A percentile compares a stretch with the other conserved stretches of the same genome.
These are phyloP conservation scores for Xylariaceae sp. DNA, from an alignment of 2,329 filamentous ascomycete species.

Conservation along the genomic window DNA sequence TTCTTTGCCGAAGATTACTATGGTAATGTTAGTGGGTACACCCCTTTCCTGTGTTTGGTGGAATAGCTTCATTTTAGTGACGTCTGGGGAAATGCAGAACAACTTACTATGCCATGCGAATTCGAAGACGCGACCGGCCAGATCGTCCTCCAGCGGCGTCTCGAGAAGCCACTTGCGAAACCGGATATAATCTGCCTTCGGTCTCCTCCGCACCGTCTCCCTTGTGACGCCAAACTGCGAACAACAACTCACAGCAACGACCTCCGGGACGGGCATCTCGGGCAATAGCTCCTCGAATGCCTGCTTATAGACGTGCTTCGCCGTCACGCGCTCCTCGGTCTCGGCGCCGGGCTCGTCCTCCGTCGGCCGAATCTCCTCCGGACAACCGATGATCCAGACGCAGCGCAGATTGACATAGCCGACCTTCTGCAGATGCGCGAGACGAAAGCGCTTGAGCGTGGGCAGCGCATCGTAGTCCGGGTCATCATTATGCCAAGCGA, in stretches of 20 bases:
- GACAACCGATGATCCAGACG: conserved; percentile 53
- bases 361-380: conserved; percentile 41
- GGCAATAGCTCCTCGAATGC: conserved; percentile 41
- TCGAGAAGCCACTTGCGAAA: conserved; percentile 57
- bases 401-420: conserved; percentile 60
- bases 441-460: conserved; percentile 43
- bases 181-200: conserved; percentile 48
- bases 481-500: conserved; percentile 51
- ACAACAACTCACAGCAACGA: conserved; percentile 56
- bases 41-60: not conserved
- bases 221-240: conserved; percentile 59
- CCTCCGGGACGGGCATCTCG: conserved; percentile 39
- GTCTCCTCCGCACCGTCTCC: conserved; percentile 44
- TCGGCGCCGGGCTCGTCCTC: conserved; percentile 36
- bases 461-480: conserved; percentile 50
- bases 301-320: conserved; percentile 39
- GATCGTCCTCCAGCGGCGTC: conserved; percentile 48
- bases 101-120: conserved; percentile 61
- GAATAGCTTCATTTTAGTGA: not conserved
- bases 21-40: conserved; percentile 24
- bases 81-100: not conserved
- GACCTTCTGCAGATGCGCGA: conserved; percentile 45
- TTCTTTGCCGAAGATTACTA: conserved; percentile 55
- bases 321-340: conserved; percentile 32
- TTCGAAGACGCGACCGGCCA: conserved; percentile 57